Percentiles rank a stretch among this genome's conserved stretches.
These are phyloP conservation scores for Ceratobasidium sp. DNA, from an alignment of 1,284 basidiomycete species.

Conservation along the genomic window DNA sequence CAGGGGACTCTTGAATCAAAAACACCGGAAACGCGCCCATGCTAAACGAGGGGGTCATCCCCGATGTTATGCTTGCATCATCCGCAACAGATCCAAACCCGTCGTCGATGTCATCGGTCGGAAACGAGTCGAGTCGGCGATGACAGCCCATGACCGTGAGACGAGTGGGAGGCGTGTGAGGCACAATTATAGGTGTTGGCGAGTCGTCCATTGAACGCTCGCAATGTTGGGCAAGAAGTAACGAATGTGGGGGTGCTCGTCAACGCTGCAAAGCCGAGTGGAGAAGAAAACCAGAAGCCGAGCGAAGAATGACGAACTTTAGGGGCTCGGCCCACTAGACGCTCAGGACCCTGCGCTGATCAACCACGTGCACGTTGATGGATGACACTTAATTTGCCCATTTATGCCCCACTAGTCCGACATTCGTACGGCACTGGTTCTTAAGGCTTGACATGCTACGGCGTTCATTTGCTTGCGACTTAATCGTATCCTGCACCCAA, in stretches of 20 bases:
- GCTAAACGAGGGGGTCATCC: conserved; percentile 17
- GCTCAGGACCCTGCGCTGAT: not conserved
- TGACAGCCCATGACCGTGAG: not conserved
- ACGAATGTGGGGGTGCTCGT: not conserved
- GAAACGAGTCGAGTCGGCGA: conserved; percentile 27
- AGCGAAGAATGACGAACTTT: not conserved
- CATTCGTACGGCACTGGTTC: too few relatives aligned
- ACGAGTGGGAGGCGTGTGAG: conserved; percentile 4
- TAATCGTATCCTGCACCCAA: too few relatives aligned
- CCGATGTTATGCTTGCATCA: not conserved
- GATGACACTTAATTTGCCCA: not conserved
- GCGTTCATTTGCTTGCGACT: too few relatives aligned
- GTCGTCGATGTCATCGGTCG: conserved; percentile 13
- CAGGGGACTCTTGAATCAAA: conserved; percentile 25
- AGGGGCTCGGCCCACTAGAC: conserved; percentile 28
- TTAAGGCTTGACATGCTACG: too few relatives aligned
- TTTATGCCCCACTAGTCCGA: not conserved
- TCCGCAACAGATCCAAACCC: not conserved
- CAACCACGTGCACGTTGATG: conserved; percentile 3
- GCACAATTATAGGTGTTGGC: not conserved
- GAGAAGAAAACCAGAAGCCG: not conserved
- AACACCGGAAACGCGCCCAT: conserved; percentile 25
- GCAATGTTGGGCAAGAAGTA: conserved; percentile 1
- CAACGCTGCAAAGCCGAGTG: not conserved
- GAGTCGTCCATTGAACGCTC: not conserved